Evolutionary conservation across 805 yeast species (phyloP), one percentile per base, ranked within the genome.

Genomic region (Lachancea thermotolerans): DNA sequence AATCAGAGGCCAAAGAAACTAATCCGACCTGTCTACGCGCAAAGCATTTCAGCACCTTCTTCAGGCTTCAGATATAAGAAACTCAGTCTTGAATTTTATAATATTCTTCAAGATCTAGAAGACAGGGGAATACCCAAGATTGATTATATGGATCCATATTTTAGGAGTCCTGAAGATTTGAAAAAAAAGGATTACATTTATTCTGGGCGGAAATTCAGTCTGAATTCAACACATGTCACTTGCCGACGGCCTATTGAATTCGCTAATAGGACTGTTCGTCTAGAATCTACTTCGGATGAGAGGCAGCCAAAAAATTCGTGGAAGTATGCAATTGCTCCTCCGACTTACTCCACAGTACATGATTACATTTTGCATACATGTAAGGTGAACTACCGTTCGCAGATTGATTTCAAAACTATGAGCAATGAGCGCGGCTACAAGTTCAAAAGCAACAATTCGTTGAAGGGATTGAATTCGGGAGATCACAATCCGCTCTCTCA

Each of bases 141-240:
- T 11, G 72, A 78, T 11, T 82, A 83, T 56, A 46, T 54, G 1
- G 83, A 77, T 49, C 95, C 96, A 0, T 78, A 65, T 51, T 90
- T 78, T 53, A 73, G 80, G 25, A 70, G 73, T 12, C 53, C 68
- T 0, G 55, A 61, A 1, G 90, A 86, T 52, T 65, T 74, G 6
- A 81, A 77, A 1, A 55, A 61, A 5, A 60, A 63, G 10, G 81
- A 91, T 0, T 74, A 82, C 44, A 62, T 76, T 0, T 81, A 78
- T 62, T 90, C 90, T 1, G 90, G 89, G 5, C 78, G 73, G 49
- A 77, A 74, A 51, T 79, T 80, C 49, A 66, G 64, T 1, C 62
- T 85, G 1, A 60, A 64, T 10, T 74, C 79, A 0, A 53, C 60
- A 2, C 67, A 73, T 44, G 31, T 65, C 12, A 18, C 41, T 3